These are phyloP conservation scores for Pyrus hybrid DNA, from an alignment of 331 rosid genomes.

Conservation along the genomic window DNA sequence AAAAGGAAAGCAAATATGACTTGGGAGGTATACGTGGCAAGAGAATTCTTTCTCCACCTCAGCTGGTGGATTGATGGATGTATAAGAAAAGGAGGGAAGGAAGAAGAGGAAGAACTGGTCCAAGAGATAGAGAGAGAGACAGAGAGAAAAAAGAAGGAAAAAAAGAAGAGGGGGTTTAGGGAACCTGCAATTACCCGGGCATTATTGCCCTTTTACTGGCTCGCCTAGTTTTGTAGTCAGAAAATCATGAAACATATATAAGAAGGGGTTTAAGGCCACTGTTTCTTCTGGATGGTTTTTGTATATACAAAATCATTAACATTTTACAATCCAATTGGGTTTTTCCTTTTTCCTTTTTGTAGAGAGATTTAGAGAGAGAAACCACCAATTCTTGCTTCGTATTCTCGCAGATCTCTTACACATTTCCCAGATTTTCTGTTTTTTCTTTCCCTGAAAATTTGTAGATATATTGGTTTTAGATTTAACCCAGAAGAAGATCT, in stretches of 20 bases:
- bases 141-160: too few relatives aligned
- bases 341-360: constrained; percentile 22
- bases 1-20: neutral
- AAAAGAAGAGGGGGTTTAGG: constrained; percentile 17
- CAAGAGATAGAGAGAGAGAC: neutral
- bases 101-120: constrained; percentile 32
- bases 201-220: constrained; percentile 28
- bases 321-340: constrained; percentile 25
- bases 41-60: neutral
- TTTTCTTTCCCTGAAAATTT: constrained; percentile 12
- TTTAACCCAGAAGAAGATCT: constrained; percentile 25
- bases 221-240: constrained; percentile 53
- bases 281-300: constrained; percentile 40
- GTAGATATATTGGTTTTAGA: constrained; percentile 24
- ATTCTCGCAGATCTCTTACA: constrained; percentile 31
- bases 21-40: constrained; percentile 41
- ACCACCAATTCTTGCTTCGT: constrained; percentile 5
- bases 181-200: constrained; percentile 26
- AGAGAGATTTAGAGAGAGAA: neutral
- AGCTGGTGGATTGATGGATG: neutral
- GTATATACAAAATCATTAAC: constrained; percentile 3
- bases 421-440: constrained; percentile 14
- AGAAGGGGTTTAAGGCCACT: constrained; percentile 66
- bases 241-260: constrained; percentile 7
- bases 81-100: neutral